phyloP scores from a whole-genome alignment of 495 filamentous ascomycete genomes.

The Recurvomyces mirabilis region DNA sequence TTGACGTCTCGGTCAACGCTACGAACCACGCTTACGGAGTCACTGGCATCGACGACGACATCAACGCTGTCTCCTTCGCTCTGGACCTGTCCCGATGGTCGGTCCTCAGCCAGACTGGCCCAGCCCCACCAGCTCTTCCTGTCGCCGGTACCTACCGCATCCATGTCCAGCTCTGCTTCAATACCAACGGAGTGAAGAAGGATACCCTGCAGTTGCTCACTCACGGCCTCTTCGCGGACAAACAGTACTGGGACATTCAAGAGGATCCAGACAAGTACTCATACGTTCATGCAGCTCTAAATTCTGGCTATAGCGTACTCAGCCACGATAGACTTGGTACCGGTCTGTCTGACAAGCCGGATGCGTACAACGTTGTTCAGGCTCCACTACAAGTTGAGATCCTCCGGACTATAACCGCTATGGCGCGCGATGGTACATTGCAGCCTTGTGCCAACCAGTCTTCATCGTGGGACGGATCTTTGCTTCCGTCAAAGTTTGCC shows the following conservation, averaged over 20 bases:
- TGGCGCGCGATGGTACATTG: not conserved
- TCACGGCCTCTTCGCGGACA: not conserved
- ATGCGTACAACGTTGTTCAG: conserved; percentile 2
- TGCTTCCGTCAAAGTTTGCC: not conserved
- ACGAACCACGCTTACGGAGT: not conserved
- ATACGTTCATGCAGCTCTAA: not conserved
- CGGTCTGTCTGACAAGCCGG: conserved; percentile 2
- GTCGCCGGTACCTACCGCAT: not conserved
- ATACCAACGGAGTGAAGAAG: not conserved
- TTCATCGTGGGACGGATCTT: not conserved
- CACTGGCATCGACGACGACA: not conserved
- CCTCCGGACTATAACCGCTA: conserved; percentile 1
- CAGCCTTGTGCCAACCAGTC: not conserved
- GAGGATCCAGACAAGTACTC: not conserved
- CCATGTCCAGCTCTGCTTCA: conserved; percentile 2
- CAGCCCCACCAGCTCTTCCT: not conserved
- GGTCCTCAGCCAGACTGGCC: not conserved
- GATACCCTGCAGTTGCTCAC: not conserved
- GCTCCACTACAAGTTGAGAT: not conserved
- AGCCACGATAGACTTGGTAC: conserved; percentile 1
- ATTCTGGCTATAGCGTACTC: conserved; percentile 3
- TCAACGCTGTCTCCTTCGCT: not conserved
- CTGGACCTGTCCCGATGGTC: not conserved
- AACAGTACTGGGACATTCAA: not conserved
- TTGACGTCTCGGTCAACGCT: not conserved